These are phyloP conservation scores for Kwoniella pini DNA, from an alignment of 768 basidiomycete genomes.

Conservation along the genomic window DNA sequence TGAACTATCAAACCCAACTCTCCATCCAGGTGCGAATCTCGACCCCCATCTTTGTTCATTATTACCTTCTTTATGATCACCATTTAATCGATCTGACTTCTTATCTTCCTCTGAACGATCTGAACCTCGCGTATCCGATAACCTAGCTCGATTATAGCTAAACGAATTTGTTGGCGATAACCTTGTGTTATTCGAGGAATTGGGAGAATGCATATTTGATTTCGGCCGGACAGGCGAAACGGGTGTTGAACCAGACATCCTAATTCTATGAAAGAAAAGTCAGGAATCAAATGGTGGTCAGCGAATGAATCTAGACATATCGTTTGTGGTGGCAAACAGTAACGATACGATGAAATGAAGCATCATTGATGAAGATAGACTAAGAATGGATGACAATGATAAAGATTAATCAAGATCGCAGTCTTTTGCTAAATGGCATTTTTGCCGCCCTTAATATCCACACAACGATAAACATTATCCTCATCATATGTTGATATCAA, in stretches of 20 bases:
- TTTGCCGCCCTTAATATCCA: not conserved
- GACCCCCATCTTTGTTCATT: constrained; percentile 8
- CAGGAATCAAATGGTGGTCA: not conserved
- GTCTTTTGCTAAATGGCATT: too few relatives aligned
- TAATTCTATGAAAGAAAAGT: not conserved
- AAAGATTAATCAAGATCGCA: too few relatives aligned
- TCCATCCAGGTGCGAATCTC: constrained; percentile 27
- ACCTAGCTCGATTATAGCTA: constrained; percentile 32
- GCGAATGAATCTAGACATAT: not conserved
- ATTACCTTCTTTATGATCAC: constrained; percentile 3
- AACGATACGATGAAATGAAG: too few relatives aligned
- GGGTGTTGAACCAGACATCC: constrained; percentile 14
- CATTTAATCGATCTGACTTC: constrained; percentile 3
- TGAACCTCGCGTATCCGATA: constrained; percentile 40
- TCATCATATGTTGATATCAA: not conserved
- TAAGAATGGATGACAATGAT: not conserved
- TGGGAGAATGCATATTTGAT: constrained; percentile 16
- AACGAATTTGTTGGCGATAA: constrained; percentile 22
- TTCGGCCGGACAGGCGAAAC: constrained; percentile 15
- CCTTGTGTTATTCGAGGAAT: not conserved
- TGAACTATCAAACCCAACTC: constrained; percentile 32
- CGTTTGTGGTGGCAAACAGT: too few relatives aligned
- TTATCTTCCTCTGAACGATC: constrained; percentile 24
- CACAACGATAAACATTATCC: not conserved
- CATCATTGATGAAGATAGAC: not conserved